Percentiles rank a stretch among this genome's conserved stretches.
Evolutionary conservation across 306 rosid genomes (phyloP).

Genomic region (Casuarina equisetifolia): DNA sequence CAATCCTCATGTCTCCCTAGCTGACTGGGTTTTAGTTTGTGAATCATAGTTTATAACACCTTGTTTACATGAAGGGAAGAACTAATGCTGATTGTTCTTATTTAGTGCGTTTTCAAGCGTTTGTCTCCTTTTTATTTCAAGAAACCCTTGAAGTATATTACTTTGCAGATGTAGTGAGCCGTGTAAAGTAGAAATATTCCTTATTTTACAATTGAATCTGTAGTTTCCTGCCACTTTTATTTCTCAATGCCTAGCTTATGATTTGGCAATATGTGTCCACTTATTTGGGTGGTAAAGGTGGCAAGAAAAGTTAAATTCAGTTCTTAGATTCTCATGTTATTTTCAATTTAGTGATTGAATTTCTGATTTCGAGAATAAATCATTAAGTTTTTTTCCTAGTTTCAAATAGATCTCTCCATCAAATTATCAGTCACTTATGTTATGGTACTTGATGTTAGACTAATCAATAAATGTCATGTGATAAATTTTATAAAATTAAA

Average conservation of each 20-base stretch:
- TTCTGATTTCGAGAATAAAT: no score
- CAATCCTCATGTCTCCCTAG: constrained; percentile 1
- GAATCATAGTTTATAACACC: not conserved
- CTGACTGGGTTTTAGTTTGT: not conserved
- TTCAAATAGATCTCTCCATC: no score
- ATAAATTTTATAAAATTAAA: no score
- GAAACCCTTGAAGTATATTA: not conserved
- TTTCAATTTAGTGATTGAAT: no score
- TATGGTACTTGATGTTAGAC: no score
- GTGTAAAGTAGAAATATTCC: not conserved
- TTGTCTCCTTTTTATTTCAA: not conserved
- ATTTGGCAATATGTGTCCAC: not conserved
- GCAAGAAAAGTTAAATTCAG: no score
- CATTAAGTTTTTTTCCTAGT: no score
- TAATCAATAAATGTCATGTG: no score
- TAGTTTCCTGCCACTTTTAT: not conserved
- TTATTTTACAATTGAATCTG: not conserved
- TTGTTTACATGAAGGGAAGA: no score
- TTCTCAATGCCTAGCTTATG: not conserved
- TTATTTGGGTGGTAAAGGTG: not conserved
- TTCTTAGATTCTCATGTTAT: no score
- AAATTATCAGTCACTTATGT: no score
- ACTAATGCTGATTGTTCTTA: not conserved
- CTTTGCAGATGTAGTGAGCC: not conserved
- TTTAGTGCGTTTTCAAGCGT: not conserved